These are phyloP conservation scores for Globisporangium okanoganense DNA, from an alignment of 352 stramenopile genomes.

Conservation along the genomic window DNA sequence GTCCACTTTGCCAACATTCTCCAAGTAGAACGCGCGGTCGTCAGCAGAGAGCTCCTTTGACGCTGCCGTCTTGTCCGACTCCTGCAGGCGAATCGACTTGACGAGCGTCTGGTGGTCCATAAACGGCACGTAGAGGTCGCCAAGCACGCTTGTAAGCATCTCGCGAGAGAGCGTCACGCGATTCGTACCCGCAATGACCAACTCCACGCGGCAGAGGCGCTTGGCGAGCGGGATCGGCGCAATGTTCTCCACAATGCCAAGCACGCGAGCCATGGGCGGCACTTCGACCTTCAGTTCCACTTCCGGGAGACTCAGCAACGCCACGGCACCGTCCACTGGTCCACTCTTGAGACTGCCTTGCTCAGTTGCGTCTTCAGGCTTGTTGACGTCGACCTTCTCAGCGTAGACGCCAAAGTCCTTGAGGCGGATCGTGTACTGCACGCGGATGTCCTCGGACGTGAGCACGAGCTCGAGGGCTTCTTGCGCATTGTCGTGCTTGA, in stretches of 20 bases:
- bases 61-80: slow-evolving; percentile 37
- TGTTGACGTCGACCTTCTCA: slow-evolving; percentile 20
- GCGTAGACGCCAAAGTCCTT: slow-evolving; percentile 47
- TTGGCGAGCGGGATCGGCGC: slow-evolving; percentile 43
- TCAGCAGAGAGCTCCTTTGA: slow-evolving; percentile 34
- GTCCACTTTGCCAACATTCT: slow-evolving; percentile 43
- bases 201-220: slow-evolving; percentile 35
- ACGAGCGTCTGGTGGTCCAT: slow-evolving; percentile 51
- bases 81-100: slow-evolving; percentile 40
- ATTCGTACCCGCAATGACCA: slow-evolving; percentile 33
- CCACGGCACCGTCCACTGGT: slow-evolving; percentile 19
- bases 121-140: slow-evolving; percentile 54
- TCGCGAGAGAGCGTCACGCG: slow-evolving; percentile 41
- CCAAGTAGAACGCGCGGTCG: slow-evolving; percentile 49
- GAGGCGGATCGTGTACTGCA: slow-evolving; percentile 44
- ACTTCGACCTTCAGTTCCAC: slow-evolving; percentile 48
- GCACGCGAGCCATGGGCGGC: slow-evolving; percentile 46
- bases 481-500: slow-evolving; percentile 39
- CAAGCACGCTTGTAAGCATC: slow-evolving; percentile 37
- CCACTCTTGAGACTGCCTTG: slow-evolving; percentile 20
- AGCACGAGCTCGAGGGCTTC: slow-evolving; percentile 47
- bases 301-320: slow-evolving; percentile 34
- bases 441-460: slow-evolving; percentile 43
- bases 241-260: slow-evolving; percentile 56
- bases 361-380: slow-evolving; percentile 6